Base-by-base conservation (phyloP, 495 filamentous ascomycete species). In the Aspergillus saccharolyticus region DNA sequence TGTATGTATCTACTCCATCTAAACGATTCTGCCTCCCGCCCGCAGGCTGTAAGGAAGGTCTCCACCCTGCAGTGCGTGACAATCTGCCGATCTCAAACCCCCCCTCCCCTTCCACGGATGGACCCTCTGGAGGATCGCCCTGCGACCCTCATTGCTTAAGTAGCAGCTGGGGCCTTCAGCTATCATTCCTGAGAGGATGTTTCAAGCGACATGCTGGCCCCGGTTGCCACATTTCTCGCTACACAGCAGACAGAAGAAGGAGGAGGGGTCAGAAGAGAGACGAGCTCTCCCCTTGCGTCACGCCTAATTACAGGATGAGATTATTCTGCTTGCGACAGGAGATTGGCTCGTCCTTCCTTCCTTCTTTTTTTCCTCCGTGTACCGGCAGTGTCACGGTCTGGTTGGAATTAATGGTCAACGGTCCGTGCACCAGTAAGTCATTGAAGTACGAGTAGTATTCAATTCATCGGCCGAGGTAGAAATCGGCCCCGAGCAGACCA, bases 31-130 rank as follows among this genome's bases (percentile, higher is more conserved):
- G 25, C 25, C 25, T 28, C 25, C 44, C 45, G 21, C 46, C 52
- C 46, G 46, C 45, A 57, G 54, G 45, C 33, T 43, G 54, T 56
- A 43, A 28, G 54, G 18, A 21, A 8, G 4, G 33, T 39, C 4
- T 39, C 33, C 33, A 39, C 33, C n/a, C 33, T 39, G 33, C 33
- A 39, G 33, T 39, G 33, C 33, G 33, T 39, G 33, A 39, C 33
- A 39, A 39, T 39, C 33, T 39, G 33, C 33, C 33, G 33, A 39
- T 39, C 33, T 12, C 12, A 15, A 12, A 12, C 2, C 33, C 33
- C 7, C 12, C 12, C 14, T 39, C 33, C 33, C 12, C 12, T 39
- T 39, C 33, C 33, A 39, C 14, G 33, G 33, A 39, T 9, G 4
- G 4, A 12, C 7, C 2, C 2, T 39, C 33, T 15, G 33, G 33